phyloP scores from a whole-genome alignment of 306 rosid species.

The Astragalus membranaceus region DNA sequence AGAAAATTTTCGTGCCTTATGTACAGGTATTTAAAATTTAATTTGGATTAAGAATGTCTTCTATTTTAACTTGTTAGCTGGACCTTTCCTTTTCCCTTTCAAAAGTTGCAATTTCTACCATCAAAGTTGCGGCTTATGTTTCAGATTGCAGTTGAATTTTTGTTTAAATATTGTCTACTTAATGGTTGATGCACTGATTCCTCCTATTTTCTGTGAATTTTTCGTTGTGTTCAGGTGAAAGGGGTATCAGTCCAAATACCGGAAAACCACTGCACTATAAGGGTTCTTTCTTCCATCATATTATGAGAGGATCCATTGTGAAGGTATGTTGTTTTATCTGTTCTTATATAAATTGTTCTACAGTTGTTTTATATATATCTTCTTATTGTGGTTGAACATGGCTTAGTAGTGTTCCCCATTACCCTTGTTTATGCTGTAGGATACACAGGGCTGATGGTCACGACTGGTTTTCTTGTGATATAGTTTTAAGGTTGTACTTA shows the following conservation, averaged over 20 bases:
- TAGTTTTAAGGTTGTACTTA: constrained; percentile 54
- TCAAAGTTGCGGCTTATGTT: background rate
- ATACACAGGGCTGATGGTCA: constrained; percentile 81
- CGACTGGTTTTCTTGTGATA: constrained; percentile 80
- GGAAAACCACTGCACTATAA: constrained; percentile 82
- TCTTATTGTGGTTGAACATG: constrained; percentile 47
- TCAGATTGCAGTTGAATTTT: background rate
- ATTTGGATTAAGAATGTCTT: background rate
- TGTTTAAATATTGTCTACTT: background rate
- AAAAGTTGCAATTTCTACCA: background rate
- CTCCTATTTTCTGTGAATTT: background rate
- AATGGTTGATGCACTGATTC: background rate
- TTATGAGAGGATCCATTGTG: constrained; percentile 55
- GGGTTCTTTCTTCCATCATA: constrained; percentile 85
- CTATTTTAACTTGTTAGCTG: background rate
- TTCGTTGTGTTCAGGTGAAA: constrained; percentile 61
- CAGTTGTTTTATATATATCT: constrained; percentile 9
- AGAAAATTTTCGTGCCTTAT: constrained; percentile 87
- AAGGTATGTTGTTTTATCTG: constrained; percentile 48
- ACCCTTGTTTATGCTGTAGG: constrained; percentile 98
- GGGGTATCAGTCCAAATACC: constrained; percentile 62
- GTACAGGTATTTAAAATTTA: constrained; percentile 60
- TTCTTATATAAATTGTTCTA: background rate
- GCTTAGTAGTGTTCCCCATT: constrained; percentile 56
- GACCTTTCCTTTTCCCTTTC: background rate